phyloP scores from a whole-genome alignment of 2,329 filamentous ascomycete species.

The Alternaria sp. region DNA sequence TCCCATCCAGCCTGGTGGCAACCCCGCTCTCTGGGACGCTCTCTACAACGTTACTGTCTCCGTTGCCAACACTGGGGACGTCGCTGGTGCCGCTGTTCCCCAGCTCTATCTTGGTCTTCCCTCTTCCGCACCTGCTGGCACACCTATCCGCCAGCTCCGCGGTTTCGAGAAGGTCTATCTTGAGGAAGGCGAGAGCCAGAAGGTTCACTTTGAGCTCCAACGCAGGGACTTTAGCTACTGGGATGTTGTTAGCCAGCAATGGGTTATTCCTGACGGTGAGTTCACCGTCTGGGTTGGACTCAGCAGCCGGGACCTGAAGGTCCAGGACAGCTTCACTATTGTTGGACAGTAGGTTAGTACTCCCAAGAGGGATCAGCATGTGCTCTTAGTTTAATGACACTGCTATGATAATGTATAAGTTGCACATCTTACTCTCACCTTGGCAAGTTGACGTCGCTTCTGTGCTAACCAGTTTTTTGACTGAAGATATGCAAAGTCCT shows the following conservation, averaged over 20 bases:
- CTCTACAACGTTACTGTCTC: slow-evolving; percentile 72
- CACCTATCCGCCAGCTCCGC: slow-evolving; percentile 58
- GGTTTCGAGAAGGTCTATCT: slow-evolving; percentile 64
- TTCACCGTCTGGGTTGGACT: slow-evolving; percentile 40
- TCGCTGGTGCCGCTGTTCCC: slow-evolving; percentile 61
- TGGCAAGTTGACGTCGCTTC: neutral
- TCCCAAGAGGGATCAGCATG: neutral
- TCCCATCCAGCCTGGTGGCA: slow-evolving; percentile 55
- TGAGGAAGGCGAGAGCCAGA: slow-evolving; percentile 66
- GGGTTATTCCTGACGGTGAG: slow-evolving; percentile 66
- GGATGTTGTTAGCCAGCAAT: slow-evolving; percentile 79
- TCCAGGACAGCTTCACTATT: slow-evolving; percentile 31
- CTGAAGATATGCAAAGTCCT: too few relatives aligned
- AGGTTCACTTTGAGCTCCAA: slow-evolving; percentile 73
- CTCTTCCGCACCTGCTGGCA: slow-evolving; percentile 65
- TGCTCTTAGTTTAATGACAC: slow-evolving; percentile 1
- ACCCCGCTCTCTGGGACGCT: slow-evolving; percentile 68
- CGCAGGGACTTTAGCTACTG: slow-evolving; percentile 87
- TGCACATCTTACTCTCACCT: neutral
- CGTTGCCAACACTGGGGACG: slow-evolving; percentile 72
- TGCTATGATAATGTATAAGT: slow-evolving; percentile 8
- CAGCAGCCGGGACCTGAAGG: slow-evolving; percentile 41
- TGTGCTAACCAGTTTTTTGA: neutral
- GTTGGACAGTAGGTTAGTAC: slow-evolving; percentile 15
- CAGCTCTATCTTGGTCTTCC: slow-evolving; percentile 66